These are phyloP conservation scores for Neofusicoccum kwambonambiense DNA, from an alignment of 2,329 filamentous ascomycete species.

Conservation along the genomic window DNA sequence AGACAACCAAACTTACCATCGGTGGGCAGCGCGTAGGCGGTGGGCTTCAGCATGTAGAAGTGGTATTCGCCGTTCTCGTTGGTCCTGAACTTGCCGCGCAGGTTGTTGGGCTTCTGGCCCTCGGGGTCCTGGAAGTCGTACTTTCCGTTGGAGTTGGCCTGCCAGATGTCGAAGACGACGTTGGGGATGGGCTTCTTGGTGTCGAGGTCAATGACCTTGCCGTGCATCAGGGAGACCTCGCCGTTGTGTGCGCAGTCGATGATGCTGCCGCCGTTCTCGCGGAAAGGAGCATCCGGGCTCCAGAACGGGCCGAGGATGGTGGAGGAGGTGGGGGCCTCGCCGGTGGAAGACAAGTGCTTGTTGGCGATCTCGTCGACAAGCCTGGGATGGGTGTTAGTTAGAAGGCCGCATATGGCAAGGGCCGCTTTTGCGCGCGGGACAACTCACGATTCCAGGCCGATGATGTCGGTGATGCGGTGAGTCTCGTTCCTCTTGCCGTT, in stretches of 20 bases:
- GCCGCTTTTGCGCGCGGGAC: not conserved
- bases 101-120: slow-evolving; percentile 70
- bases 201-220: slow-evolving; percentile 62
- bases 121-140: slow-evolving; percentile 75
- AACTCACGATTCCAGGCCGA: slow-evolving; percentile 69
- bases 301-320: slow-evolving; percentile 78
- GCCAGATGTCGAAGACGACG: slow-evolving; percentile 76
- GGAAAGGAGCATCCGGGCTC: slow-evolving; percentile 72
- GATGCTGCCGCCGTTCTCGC: slow-evolving; percentile 63
- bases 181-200: slow-evolving; percentile 65
- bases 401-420: no score
- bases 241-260: slow-evolving; percentile 64
- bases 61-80: slow-evolving; percentile 68
- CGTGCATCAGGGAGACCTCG: slow-evolving; percentile 66
- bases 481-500: slow-evolving; percentile 70
- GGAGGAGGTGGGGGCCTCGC: slow-evolving; percentile 67
- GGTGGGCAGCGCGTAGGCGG: slow-evolving; percentile 68
- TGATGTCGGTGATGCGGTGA: slow-evolving; percentile 69
- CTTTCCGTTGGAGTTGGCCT: slow-evolving; percentile 71
- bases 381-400: slow-evolving; percentile 33
- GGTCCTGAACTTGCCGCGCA: slow-evolving; percentile 72
- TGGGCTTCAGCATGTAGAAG: slow-evolving; percentile 75
- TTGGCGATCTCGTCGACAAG: slow-evolving; percentile 67
- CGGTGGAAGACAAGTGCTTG: slow-evolving; percentile 61
- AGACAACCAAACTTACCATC: slow-evolving; percentile 46